These are phyloP conservation scores for Lyophyllum decastes DNA, from an alignment of 768 basidiomycete genomes.

Conservation along the genomic window DNA sequence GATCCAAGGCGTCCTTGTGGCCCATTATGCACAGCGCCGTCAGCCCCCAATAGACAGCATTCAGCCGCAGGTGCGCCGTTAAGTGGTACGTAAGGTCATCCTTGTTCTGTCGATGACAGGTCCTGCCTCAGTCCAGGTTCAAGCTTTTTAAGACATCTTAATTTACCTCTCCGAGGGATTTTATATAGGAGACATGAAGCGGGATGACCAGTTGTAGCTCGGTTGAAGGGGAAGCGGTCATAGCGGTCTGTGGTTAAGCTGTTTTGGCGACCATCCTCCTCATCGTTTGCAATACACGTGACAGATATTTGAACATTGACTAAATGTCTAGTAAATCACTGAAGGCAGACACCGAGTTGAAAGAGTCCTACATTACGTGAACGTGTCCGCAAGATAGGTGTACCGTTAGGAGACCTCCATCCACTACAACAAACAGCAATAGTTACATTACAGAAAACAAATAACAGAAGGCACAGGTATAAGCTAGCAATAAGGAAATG, in stretches of 20 bases:
- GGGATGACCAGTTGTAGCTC: slow-evolving; percentile 38
- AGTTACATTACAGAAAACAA: too few species aligned
- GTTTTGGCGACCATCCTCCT: not conserved
- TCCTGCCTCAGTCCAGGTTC: not conserved
- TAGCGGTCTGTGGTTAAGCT: slow-evolving; percentile 3
- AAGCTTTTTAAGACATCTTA: not conserved
- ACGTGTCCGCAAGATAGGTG: too few species aligned
- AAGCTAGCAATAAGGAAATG: not conserved
- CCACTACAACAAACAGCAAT: too few species aligned
- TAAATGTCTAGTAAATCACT: too few species aligned
- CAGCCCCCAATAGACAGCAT: slow-evolving; percentile 96
- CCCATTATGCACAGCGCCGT: slow-evolving; percentile 85
- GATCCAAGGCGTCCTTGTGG: slow-evolving; percentile 73
- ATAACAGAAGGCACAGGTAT: not conserved
- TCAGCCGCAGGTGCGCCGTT: slow-evolving; percentile 91
- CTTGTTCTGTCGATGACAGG: slow-evolving; percentile 52
- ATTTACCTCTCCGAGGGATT: slow-evolving; percentile 68
- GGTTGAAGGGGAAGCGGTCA: not conserved
- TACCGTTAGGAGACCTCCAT: too few species aligned
- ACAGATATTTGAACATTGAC: not conserved
- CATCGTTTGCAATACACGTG: not conserved
- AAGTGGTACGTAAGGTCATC: slow-evolving; percentile 88
- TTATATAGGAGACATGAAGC: slow-evolving; percentile 75
- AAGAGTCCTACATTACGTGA: too few species aligned
- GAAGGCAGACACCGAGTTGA: too few species aligned